phyloP scores from a whole-genome alignment of 208 protist species.

The Leishmania aethiopica region DNA sequence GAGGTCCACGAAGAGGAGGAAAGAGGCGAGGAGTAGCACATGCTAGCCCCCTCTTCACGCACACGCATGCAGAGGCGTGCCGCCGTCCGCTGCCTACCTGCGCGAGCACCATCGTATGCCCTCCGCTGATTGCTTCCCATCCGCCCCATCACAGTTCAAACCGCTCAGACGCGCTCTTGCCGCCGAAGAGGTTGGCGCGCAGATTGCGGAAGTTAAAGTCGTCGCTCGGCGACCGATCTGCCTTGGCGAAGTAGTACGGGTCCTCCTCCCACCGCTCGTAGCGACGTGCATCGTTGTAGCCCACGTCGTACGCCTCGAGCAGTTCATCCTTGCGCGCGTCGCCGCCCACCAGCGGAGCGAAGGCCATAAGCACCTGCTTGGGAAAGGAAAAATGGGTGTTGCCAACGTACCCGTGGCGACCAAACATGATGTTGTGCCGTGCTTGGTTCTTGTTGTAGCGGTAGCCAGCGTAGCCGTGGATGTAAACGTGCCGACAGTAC shows the following conservation, averaged over 20 bases:
- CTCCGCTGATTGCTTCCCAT: not conserved
- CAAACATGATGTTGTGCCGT: conserved; percentile 88
- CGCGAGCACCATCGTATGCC: not conserved
- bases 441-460: conserved; percentile 81
- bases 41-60: not conserved
- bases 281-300: conserved; percentile 84
- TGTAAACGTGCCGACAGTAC: conserved; percentile 89
- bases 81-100: not conserved
- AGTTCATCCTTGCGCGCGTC: conserved; percentile 57
- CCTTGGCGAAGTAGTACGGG: conserved; percentile 88
- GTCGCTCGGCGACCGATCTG: conserved; percentile 77
- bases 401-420: conserved; percentile 78
- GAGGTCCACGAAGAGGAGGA: not conserved
- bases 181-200: conserved; percentile 80
- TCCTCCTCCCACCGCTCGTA: conserved; percentile 93
- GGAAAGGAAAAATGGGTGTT: conserved; percentile 85
- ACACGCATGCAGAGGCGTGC: not conserved
- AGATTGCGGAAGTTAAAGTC: conserved; percentile 85
- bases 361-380: conserved; percentile 72
- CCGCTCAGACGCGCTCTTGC: conserved; percentile 58
- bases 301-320: conserved; percentile 83
- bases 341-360: conserved; percentile 66
- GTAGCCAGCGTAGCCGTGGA: conserved; percentile 86
- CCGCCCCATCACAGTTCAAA: conserved; percentile 63
- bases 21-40: not conserved